phyloP scores from a whole-genome alignment of 1,284 basidiomycete species.

The Paramarasmius palmivorus region DNA sequence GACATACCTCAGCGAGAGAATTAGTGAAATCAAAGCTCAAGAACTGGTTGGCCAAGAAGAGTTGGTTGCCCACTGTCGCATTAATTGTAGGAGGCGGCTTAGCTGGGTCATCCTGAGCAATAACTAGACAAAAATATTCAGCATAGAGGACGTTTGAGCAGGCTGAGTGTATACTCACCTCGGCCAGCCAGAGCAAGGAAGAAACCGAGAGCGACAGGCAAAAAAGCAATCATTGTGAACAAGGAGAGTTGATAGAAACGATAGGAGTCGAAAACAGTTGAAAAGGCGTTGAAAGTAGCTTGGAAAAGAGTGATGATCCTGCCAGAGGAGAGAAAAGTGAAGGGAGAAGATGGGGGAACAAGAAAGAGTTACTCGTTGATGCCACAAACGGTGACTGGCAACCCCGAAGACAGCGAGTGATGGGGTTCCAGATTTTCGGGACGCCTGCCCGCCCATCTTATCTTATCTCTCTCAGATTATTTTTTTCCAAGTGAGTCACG shows the following conservation, averaged over 20 bases:
- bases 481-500: background rate
- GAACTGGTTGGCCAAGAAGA: constrained; percentile 44
- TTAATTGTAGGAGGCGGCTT: constrained; percentile 48
- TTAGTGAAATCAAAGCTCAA: constrained; percentile 32
- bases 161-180: constrained; percentile 39
- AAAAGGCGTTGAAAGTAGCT: constrained; percentile 6
- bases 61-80: constrained; percentile 44
- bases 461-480: background rate
- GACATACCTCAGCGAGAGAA: background rate
- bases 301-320: constrained; percentile 28
- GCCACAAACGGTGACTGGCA: background rate
- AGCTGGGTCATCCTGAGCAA: constrained; percentile 27
- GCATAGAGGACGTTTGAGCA: background rate
- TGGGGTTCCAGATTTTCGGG: background rate
- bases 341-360: constrained; percentile 13
- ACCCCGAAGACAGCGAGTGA: background rate
- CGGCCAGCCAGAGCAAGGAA: constrained; percentile 49
- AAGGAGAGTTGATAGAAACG: constrained; percentile 20
- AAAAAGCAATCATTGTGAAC: constrained; percentile 30
- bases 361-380: constrained; percentile 17
- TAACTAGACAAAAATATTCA: too few species aligned
- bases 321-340: constrained; percentile 31
- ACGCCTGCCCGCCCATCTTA: background rate
- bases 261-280: constrained; percentile 14
- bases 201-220: constrained; percentile 31